phyloP scores from a whole-genome alignment of 768 basidiomycete species.

The Phanerochaete sordida region DNA sequence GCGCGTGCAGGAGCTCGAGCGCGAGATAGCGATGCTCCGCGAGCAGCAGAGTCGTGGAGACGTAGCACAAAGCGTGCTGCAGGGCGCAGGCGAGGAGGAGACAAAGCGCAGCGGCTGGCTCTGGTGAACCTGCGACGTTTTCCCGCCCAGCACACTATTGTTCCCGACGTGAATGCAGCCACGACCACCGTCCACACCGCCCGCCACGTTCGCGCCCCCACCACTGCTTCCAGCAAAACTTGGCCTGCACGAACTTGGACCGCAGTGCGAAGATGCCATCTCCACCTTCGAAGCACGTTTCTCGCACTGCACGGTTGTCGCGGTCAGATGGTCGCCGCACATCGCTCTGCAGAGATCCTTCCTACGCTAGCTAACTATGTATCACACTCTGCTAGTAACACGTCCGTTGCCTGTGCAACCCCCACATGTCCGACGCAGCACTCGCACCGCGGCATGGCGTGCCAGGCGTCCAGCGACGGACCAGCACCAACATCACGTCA shows the following conservation, averaged over 20 bases:
- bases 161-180: not conserved
- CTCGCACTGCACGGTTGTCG: not conserved
- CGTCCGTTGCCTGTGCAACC: too few species aligned
- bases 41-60: conserved; percentile 4
- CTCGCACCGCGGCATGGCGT: too few species aligned
- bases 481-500: too few species aligned
- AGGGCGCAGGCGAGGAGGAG: not conserved
- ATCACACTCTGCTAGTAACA: too few species aligned
- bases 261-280: not conserved
- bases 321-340: not conserved
- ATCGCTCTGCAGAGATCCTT: too few species aligned
- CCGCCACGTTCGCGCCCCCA: too few species aligned
- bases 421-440: too few species aligned
- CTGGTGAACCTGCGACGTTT: conserved; percentile 16
- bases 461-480: too few species aligned
- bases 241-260: not conserved
- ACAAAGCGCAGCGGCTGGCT: conserved; percentile 16
- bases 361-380: not conserved
- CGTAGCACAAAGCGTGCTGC: not conserved
- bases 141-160: not conserved
- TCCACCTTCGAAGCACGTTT: not conserved
- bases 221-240: too few species aligned
- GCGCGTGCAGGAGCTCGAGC: conserved; percentile 54
- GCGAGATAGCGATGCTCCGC: conserved; percentile 43
- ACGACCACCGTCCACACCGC: not conserved